A percentile compares a stretch with the other conserved stretches of the same genome.
phyloP scores from a whole-genome alignment of 2,329 filamentous ascomycete genomes.

The Curvularia hawaiiensis region DNA sequence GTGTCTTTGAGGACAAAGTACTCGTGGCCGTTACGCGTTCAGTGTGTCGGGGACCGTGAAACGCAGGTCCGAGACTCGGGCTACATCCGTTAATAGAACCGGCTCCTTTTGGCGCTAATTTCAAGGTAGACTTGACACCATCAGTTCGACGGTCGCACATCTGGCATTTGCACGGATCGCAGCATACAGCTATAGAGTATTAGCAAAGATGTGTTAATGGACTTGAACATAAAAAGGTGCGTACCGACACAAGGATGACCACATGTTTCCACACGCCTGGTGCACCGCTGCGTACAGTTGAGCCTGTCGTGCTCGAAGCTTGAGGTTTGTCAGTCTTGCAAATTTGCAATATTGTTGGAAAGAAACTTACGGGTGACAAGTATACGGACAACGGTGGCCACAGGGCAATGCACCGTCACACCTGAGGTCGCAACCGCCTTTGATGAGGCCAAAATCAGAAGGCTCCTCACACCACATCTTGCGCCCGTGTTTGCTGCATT shows the following conservation, averaged over 20 bases:
- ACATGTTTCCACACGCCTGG: constrained; percentile 28
- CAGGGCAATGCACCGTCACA: constrained; percentile 41
- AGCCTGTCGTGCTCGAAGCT: constrained; percentile 37
- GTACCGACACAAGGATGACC: constrained; percentile 37
- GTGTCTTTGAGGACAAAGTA: background rate
- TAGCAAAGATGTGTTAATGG: background rate
- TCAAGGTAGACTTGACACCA: constrained; percentile 35
- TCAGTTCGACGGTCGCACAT: constrained; percentile 32
- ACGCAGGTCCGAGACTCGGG: constrained; percentile 8
- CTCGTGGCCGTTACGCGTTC: background rate
- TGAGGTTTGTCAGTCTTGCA: background rate
- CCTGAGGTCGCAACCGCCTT: constrained; percentile 37
- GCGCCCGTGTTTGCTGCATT: constrained; percentile 64
- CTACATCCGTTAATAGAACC: constrained; percentile 3
- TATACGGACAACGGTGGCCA: constrained; percentile 40
- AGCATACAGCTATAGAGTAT: constrained; percentile 27
- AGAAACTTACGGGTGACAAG: constrained; percentile 40
- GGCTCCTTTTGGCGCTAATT: constrained; percentile 16
- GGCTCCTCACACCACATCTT: constrained; percentile 55
- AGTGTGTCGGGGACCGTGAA: constrained; percentile 6
- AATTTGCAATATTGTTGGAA: background rate
- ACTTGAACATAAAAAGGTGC: background rate
- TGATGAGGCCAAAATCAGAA: constrained; percentile 36
- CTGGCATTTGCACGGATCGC: constrained; percentile 37
- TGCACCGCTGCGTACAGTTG: constrained; percentile 42